These are phyloP conservation scores for Pisolithus tinctorius DNA, from an alignment of 768 basidiomycete genomes.

Conservation along the genomic window DNA sequence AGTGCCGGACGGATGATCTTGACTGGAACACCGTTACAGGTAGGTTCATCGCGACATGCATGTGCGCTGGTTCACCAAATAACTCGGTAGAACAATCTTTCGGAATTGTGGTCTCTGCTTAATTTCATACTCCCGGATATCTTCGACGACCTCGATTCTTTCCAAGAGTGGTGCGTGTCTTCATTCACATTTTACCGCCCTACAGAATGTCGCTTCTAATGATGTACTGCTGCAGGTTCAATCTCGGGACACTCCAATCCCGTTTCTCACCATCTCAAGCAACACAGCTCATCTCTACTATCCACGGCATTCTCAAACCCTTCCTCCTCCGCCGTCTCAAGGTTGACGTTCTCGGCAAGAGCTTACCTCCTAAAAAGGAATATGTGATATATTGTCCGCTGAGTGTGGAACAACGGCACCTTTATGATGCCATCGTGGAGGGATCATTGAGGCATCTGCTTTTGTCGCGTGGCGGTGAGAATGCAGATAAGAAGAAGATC, in stretches of 20 bases:
- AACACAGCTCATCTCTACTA: conserved; percentile 60
- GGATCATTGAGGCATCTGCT: conserved; percentile 66
- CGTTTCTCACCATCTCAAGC: conserved; percentile 53
- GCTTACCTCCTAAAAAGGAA: conserved; percentile 87
- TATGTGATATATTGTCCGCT: conserved; percentile 92
- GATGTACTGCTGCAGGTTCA: conserved; percentile 44
- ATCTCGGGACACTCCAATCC: conserved; percentile 57
- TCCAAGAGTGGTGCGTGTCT: conserved; percentile 73
- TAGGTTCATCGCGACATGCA: conserved; percentile 28
- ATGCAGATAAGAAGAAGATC: conserved; percentile 13
- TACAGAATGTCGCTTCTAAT: conserved; percentile 17
- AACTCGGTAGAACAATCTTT: conserved; percentile 80
- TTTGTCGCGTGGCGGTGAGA: conserved; percentile 29
- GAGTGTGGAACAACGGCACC: conserved; percentile 71
- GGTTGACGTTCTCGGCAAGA: conserved; percentile 65
- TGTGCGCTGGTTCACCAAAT: background rate
- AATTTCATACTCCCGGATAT: conserved; percentile 95
- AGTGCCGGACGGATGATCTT: conserved; percentile 87
- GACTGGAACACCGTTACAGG: conserved; percentile 95
- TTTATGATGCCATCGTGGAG: conserved; percentile 75
- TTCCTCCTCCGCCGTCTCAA: conserved; percentile 92
- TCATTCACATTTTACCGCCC: background rate
- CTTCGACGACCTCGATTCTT: conserved; percentile 82
- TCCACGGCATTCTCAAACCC: conserved; percentile 90
- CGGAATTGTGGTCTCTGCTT: conserved; percentile 90